Conservation (phyloP, 2,329 filamentous ascomycete species). For the Phoma sp. region DNA sequence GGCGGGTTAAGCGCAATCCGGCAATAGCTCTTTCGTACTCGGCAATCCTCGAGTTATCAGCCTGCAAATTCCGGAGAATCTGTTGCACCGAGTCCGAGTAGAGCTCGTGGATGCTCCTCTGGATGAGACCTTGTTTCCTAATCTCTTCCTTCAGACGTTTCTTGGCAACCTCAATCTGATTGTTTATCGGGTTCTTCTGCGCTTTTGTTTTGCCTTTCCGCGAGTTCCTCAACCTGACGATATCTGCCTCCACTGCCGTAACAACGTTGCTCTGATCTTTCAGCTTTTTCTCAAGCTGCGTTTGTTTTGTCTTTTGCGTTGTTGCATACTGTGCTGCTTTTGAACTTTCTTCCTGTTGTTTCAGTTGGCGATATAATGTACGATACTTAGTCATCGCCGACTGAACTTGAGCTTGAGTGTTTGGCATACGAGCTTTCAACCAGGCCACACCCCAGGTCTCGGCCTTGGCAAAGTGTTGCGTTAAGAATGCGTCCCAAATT, state of each 20-base stretch:
- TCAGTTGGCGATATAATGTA: neutral
- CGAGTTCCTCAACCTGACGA: neutral
- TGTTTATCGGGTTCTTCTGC: neutral
- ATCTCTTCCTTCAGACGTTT: neutral
- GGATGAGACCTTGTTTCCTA: neutral
- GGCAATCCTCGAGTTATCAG: neutral
- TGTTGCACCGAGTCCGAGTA: neutral
- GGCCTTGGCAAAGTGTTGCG: neutral
- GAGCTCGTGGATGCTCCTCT: neutral
- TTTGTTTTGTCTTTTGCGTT: neutral
- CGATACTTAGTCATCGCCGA: neutral
- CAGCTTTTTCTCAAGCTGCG: neutral
- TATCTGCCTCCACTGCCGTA: neutral
- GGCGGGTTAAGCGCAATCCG: neutral
- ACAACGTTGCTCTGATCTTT: neutral
- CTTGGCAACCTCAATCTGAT: neutral
- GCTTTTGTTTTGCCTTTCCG: neutral
- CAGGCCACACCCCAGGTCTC: neutral
- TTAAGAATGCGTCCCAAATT: neutral
- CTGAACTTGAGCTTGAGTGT: neutral
- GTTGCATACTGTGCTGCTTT: neutral
- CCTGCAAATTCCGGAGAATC: neutral
- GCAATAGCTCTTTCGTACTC: neutral
- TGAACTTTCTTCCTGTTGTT: neutral
- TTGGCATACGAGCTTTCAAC: neutral